phyloP scores from a whole-genome alignment of 73 alveolate species.

The Halteria grandinella region DNA sequence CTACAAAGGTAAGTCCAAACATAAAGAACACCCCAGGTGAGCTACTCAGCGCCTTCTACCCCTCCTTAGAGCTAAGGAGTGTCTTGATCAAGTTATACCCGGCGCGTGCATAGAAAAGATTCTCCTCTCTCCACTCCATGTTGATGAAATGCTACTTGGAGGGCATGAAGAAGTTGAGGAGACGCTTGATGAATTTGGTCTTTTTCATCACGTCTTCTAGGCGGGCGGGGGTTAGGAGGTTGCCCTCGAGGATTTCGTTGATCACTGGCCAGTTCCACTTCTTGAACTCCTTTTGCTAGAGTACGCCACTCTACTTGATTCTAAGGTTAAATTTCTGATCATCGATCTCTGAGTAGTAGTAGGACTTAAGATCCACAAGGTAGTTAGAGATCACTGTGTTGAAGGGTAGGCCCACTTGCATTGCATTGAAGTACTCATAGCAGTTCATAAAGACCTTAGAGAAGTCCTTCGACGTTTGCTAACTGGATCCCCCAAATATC shows the following conservation, averaged over 20 bases:
- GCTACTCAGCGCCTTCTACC: slow-evolving; percentile 57
- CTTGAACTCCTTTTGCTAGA: slow-evolving; percentile 51
- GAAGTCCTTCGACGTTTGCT: slow-evolving; percentile 42
- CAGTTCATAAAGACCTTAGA: slow-evolving; percentile 43
- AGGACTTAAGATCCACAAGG: slow-evolving; percentile 18
- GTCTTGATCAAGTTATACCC: slow-evolving; percentile 67
- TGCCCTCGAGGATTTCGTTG: slow-evolving; percentile 62
- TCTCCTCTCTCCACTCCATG: slow-evolving; percentile 64
- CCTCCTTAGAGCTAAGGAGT: slow-evolving; percentile 62
- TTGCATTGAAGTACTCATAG: slow-evolving; percentile 42
- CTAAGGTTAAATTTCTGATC: slow-evolving; percentile 51
- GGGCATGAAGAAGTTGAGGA: slow-evolving; percentile 69
- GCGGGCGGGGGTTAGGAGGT: slow-evolving; percentile 39
- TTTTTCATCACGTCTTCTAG: slow-evolving; percentile 67
- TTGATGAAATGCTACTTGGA: slow-evolving; percentile 54
- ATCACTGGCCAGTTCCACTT: slow-evolving; percentile 69
- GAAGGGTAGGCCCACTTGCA: slow-evolving; percentile 45
- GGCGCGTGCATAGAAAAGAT: slow-evolving; percentile 61
- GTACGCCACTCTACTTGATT: slow-evolving; percentile 45
- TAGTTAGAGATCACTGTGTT: slow-evolving; percentile 44
- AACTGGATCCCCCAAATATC: slow-evolving; percentile 22
- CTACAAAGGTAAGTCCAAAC: slow-evolving; percentile 67
- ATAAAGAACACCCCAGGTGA: slow-evolving; percentile 61
- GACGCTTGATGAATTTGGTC: slow-evolving; percentile 70
- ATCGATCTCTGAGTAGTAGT: slow-evolving; percentile 51